Evolutionary conservation across 352 stramenopile genomes (phyloP).

Genomic region (Pythium grandisporangium): DNA sequence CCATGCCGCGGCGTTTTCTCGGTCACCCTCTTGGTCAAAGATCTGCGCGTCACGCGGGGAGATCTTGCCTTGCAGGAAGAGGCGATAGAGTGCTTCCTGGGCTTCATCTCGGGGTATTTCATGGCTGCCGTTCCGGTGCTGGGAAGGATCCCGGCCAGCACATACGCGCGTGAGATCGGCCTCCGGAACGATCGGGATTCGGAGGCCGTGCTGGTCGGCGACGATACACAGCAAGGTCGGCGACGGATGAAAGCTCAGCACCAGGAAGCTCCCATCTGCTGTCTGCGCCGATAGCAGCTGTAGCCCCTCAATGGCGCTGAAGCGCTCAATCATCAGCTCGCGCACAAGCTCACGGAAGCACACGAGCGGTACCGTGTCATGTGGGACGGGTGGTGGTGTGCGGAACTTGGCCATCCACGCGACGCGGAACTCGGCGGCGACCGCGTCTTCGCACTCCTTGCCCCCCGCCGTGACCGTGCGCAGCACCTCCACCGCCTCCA

Average conservation of each 20-base stretch:
- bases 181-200: slow-evolving; percentile 33
- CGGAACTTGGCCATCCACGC: slow-evolving; percentile 69
- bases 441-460: slow-evolving; percentile 23
- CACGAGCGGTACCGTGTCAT: slow-evolving; percentile 38
- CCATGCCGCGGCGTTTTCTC: slow-evolving; percentile 51
- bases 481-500: slow-evolving; percentile 34
- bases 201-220: slow-evolving; percentile 30
- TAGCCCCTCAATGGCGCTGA: slow-evolving; percentile 37
- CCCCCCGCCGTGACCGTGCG: slow-evolving; percentile 38
- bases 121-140: slow-evolving; percentile 13
- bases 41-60: slow-evolving; percentile 47
- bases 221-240: slow-evolving; percentile 27
- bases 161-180: slow-evolving; percentile 33
- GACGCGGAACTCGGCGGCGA: slow-evolving; percentile 32
- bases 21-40: slow-evolving; percentile 24
- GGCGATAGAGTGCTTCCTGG: slow-evolving; percentile 56
- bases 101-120: slow-evolving; percentile 28
- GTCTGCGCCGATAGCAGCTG: slow-evolving; percentile 20
- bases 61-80: slow-evolving; percentile 64
- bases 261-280: slow-evolving; percentile 13
- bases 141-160: slow-evolving; percentile 16
- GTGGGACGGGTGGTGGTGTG: slow-evolving; percentile 21
- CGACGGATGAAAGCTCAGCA: slow-evolving; percentile 49
- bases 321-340: slow-evolving; percentile 54
- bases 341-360: slow-evolving; percentile 62